These are phyloP conservation scores for Albatrellus ellisii DNA, from an alignment of 768 basidiomycete species.

Conservation along the genomic window DNA sequence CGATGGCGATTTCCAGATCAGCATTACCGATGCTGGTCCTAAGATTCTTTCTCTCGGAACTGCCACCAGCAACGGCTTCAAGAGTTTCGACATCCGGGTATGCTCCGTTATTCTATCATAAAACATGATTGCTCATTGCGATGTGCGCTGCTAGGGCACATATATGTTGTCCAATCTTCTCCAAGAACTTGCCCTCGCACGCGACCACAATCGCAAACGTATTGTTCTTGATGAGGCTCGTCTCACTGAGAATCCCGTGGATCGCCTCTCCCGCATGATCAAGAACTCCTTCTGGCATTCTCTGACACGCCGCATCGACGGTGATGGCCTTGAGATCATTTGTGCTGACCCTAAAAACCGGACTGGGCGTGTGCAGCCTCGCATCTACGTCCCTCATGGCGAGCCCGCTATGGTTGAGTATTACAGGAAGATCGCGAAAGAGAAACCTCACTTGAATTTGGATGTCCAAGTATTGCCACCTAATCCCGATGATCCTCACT, in stretches of 20 bases:
- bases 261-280: constrained; percentile 95
- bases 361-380: constrained; percentile 75
- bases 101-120: constrained; percentile 14
- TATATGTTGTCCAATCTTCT: constrained; percentile 98
- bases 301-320: constrained; percentile 91
- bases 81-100: constrained; percentile 91
- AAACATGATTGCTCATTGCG: constrained; percentile 8
- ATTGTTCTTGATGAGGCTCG: constrained; percentile 99
- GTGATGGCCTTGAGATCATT: constrained; percentile 93
- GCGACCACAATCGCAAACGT: constrained; percentile 88
- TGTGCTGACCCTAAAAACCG: constrained; percentile 98
- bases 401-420: constrained; percentile 94
- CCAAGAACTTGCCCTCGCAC: constrained; percentile 95
- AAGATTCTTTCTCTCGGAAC: constrained; percentile 95
- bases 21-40: constrained; percentile 90
- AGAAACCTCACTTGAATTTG: constrained; percentile 89
- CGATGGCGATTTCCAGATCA: constrained; percentile 93
- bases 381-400: constrained; percentile 90
- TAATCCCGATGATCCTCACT: constrained; percentile 76
- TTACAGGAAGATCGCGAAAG: constrained; percentile 79
- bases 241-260: constrained; percentile 93
- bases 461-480: constrained; percentile 85
- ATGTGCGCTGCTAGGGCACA: constrained; percentile 53
- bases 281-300: constrained; percentile 98
- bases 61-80: constrained; percentile 95